Base-by-base conservation (phyloP, 2,329 filamentous ascomycete genomes). In the Chalaropsis thielavioides region DNA sequence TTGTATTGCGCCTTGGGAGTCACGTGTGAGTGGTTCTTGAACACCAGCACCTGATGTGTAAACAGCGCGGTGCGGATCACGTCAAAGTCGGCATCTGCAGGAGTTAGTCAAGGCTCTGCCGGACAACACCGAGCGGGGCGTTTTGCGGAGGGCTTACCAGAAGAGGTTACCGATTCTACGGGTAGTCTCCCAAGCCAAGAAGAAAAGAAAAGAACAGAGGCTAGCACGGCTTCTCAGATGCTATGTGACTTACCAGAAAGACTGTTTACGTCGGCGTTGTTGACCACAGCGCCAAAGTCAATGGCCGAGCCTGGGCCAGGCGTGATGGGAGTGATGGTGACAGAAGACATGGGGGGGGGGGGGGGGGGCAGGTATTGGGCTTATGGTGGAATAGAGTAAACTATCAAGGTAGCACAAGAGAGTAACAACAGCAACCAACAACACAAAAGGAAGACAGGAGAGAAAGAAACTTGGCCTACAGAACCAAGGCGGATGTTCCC, bases 1-100 rank as follows among this genome's bases (percentile, higher is more conserved):
- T 87, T 82, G 71, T 85, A 92, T 72, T 92, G 88, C 7, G 87
- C 85, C 71, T 82, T 83, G 1, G 89, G 85, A 0, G 85, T 82
- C 27, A 86, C 76, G 51, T 81, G 77, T 54, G 76, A 71, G 72
- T 90, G 87, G 71, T 83, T 78, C 73, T 87, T 90, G 76, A 92
- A 81, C 35, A 91, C 79, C 11, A 91, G 77, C 15, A 91, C 81
- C 67, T 88, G 85, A 71, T 88, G 76, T 13, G 75, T 79, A 77
- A 88, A 90, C 3, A 91, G 80, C 1, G 86, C 83, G 19, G 83
- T 75, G 67, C 80, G 81, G 70, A 92, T 84, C 22, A 79, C 72
- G 7, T 79, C 75, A 71, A 89, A 90, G 70, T 88, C 83, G 69
- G 77, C 77, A 69, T 89, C 85, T 83, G 68, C 7, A 27, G 24